Evolutionary conservation across 2,329 filamentous ascomycete genomes (phyloP).

Genomic region (Nothophaeocryptopus gaeumannii): DNA sequence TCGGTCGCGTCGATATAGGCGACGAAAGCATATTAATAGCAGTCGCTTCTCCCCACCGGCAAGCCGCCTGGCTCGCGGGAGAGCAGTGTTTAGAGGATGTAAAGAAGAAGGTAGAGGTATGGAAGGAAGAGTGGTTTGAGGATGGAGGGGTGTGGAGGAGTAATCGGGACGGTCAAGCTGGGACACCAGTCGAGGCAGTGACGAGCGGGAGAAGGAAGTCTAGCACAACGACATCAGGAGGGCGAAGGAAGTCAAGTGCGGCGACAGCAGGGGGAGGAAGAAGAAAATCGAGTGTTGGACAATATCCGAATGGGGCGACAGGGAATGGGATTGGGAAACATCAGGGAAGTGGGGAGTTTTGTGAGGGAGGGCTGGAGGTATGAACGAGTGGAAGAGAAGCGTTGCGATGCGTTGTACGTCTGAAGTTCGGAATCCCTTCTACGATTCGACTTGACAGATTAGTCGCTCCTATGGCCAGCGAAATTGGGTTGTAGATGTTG

Average conservation of each 20-base stretch:
- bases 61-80: slow-evolving; percentile 80
- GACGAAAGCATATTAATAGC: slow-evolving; percentile 92
- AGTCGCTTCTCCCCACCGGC: slow-evolving; percentile 77
- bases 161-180: slow-evolving; percentile 70
- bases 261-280: background rate
- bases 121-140: slow-evolving; percentile 90
- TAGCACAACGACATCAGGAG: background rate
- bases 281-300: slow-evolving; percentile 4
- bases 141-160: slow-evolving; percentile 80
- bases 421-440: too few relatives aligned
- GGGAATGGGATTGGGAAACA: too few relatives aligned
- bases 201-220: background rate
- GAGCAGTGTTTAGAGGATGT: slow-evolving; percentile 86
- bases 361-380: slow-evolving; percentile 6
- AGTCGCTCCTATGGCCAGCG: too few relatives aligned
- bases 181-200: slow-evolving; percentile 37
- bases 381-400: background rate
- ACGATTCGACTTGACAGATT: too few relatives aligned
- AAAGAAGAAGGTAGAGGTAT: slow-evolving; percentile 87
- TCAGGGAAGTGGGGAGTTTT: background rate
- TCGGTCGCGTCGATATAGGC: slow-evolving; percentile 82
- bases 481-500: too few relatives aligned
- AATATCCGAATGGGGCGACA: background rate
- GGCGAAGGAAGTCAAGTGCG: background rate
- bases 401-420: background rate